Conservation (phyloP, 2,329 filamentous ascomycete species). For the Cadophora luteo-olivacea region DNA sequence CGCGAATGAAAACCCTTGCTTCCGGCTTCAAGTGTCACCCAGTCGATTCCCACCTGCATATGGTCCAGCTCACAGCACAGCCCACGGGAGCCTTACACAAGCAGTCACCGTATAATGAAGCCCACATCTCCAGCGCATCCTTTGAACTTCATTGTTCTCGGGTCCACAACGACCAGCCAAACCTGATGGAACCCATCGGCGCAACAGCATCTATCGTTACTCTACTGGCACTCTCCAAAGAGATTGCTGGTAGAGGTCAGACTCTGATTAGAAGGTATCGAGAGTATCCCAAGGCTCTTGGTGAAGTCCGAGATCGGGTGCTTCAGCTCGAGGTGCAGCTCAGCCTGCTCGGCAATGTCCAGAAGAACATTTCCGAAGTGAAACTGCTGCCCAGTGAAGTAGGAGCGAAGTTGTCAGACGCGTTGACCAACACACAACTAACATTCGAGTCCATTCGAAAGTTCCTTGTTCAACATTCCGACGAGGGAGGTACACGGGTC, state of each 20-base stretch:
- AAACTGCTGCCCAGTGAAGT: neutral
- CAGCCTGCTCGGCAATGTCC: neutral
- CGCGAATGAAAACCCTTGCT: neutral
- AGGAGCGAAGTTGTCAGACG: neutral
- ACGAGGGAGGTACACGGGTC: neutral
- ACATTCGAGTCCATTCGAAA: neutral
- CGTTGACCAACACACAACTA: neutral
- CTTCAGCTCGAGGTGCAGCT: conserved; percentile 1
- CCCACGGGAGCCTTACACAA: neutral
- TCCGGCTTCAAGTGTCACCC: neutral
- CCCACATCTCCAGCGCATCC: neutral
- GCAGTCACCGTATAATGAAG: neutral
- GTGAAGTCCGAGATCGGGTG: neutral
- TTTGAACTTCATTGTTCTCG: neutral
- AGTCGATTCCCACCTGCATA: neutral
- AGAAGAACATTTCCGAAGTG: neutral
- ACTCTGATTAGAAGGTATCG: neutral
- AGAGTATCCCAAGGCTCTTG: neutral
- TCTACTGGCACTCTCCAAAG: neutral
- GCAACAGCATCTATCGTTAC: neutral
- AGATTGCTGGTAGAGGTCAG: neutral
- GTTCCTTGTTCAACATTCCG: neutral
- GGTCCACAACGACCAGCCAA: too few species aligned
- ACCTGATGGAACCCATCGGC: neutral
- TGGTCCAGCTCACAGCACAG: neutral